Conservation (phyloP, 2,329 filamentous ascomycete genomes). For the Raffaelea ambrosiae region DNA sequence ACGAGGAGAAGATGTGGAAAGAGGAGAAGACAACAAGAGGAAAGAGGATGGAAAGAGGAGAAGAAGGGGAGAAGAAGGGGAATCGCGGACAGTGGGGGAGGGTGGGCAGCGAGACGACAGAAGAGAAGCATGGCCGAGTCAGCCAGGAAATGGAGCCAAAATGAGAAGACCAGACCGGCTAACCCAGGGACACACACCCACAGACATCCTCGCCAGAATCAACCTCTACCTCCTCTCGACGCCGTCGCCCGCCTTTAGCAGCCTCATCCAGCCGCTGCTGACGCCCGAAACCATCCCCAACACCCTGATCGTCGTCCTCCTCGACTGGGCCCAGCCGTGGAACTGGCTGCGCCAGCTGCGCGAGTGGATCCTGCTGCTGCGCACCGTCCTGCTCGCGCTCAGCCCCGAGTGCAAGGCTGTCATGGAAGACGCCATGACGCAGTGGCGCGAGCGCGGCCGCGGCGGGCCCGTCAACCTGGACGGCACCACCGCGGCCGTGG, state of each 20-base stretch:
- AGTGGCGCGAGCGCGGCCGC: constrained; percentile 69
- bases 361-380: constrained; percentile 80
- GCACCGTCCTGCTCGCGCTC: constrained; percentile 65
- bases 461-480: constrained; percentile 56
- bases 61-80: too few relatives aligned
- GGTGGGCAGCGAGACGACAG: too few relatives aligned
- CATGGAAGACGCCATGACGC: constrained; percentile 77
- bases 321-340: constrained; percentile 95
- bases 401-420: constrained; percentile 69
- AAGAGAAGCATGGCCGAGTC: too few relatives aligned
- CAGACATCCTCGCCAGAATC: constrained; percentile 85
- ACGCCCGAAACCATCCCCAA: constrained; percentile 77
- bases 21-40: too few relatives aligned
- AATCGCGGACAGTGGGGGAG: too few relatives aligned
- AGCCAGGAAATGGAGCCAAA: too few relatives aligned
- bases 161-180: too few relatives aligned
- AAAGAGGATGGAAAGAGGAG: too few relatives aligned
- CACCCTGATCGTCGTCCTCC: constrained; percentile 79
- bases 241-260: constrained; percentile 72
- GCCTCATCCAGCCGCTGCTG: constrained; percentile 74
- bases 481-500: constrained; percentile 44
- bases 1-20: neutral
- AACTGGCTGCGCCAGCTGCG: constrained; percentile 82
- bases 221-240: constrained; percentile 84
- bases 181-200: too few relatives aligned